A percentile compares a stretch with the other conserved stretches of the same genome.
These are phyloP conservation scores for Antarctomyces pellizariae DNA, from an alignment of 495 filamentous ascomycete genomes.

Conservation along the genomic window DNA sequence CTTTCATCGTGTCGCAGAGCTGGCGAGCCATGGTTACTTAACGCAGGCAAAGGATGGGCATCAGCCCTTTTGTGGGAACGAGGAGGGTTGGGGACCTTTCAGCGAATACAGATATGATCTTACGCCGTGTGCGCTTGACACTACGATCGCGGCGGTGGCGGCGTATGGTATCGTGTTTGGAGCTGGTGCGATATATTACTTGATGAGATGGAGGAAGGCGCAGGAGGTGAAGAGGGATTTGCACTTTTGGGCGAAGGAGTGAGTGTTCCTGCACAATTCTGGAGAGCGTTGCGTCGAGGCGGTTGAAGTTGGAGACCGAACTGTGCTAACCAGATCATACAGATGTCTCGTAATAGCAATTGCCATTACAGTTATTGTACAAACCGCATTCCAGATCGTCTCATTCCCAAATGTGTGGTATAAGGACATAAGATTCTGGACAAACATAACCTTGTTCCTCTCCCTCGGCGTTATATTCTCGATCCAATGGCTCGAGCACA, in stretches of 20 bases:
- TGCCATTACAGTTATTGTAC: constrained; percentile 38
- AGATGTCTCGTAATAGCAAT: constrained; percentile 51
- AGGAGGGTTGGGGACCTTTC: constrained; percentile 87
- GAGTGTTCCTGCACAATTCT: constrained; percentile 15
- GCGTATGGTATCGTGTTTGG: constrained; percentile 56
- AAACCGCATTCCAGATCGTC: constrained; percentile 57
- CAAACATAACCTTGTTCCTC: constrained; percentile 48
- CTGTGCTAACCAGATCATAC: constrained; percentile 9
- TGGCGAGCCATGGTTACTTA: constrained; percentile 23
- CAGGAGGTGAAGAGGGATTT: constrained; percentile 57
- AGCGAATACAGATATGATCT: constrained; percentile 70
- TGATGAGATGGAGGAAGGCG: constrained; percentile 34
- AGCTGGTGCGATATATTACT: constrained; percentile 47
- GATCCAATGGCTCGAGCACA: constrained; percentile 88
- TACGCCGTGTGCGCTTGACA: constrained; percentile 88
- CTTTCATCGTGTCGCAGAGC: constrained; percentile 16
- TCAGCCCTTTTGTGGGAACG: constrained; percentile 64
- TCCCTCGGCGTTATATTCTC: constrained; percentile 59
- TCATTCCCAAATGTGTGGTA: constrained; percentile 44
- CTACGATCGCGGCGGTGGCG: constrained; percentile 56
- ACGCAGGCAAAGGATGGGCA: constrained; percentile 16
- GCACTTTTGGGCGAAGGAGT: constrained; percentile 88
- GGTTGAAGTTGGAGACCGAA: not conserved
- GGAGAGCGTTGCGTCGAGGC: constrained; percentile 1
- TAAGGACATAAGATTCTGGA: constrained; percentile 79